A percentile compares a stretch with the other conserved stretches of the same genome.
Conservation (phyloP, 768 basidiomycete genomes). For the Suillus alpinus region DNA sequence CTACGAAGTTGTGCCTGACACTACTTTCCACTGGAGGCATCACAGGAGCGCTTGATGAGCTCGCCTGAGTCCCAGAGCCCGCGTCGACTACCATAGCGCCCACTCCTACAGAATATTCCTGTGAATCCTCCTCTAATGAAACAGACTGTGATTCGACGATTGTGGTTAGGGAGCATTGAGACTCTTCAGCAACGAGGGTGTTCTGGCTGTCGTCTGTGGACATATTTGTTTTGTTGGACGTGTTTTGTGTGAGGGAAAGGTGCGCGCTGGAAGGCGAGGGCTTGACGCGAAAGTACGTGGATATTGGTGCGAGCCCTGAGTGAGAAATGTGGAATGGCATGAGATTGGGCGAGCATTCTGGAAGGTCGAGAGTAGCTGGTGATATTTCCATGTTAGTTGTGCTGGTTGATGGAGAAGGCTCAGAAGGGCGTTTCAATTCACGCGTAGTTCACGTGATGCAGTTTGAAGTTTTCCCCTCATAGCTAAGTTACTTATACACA, state of each 20-base stretch:
- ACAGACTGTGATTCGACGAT: background rate
- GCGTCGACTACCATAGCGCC: background rate
- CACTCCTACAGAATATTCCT: background rate
- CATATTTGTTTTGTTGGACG: background rate
- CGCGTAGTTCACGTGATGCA: background rate
- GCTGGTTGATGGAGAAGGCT: background rate
- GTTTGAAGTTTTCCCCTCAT: too few species aligned
- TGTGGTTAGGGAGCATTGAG: constrained; percentile 8
- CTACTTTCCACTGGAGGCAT: background rate
- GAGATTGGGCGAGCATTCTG: constrained; percentile 57
- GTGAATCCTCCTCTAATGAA: background rate
- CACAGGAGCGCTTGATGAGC: background rate
- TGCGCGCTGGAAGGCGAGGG: constrained; percentile 22
- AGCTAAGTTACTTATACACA: too few species aligned
- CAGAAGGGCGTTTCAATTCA: too few species aligned
- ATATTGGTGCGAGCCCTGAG: constrained; percentile 68
- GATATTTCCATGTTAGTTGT: constrained; percentile 17
- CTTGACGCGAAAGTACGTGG: constrained; percentile 66
- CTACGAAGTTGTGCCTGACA: constrained; percentile 36
- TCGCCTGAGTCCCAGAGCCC: constrained; percentile 5
- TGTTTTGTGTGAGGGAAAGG: background rate
- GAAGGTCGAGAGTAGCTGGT: constrained; percentile 19
- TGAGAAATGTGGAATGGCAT: constrained; percentile 84
- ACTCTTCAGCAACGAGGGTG: background rate
- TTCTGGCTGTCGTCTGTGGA: background rate